A percentile compares a stretch with the other conserved stretches of the same genome.
phyloP scores from a whole-genome alignment of 106 monocot species.

The Dioscorea dumetorum region DNA sequence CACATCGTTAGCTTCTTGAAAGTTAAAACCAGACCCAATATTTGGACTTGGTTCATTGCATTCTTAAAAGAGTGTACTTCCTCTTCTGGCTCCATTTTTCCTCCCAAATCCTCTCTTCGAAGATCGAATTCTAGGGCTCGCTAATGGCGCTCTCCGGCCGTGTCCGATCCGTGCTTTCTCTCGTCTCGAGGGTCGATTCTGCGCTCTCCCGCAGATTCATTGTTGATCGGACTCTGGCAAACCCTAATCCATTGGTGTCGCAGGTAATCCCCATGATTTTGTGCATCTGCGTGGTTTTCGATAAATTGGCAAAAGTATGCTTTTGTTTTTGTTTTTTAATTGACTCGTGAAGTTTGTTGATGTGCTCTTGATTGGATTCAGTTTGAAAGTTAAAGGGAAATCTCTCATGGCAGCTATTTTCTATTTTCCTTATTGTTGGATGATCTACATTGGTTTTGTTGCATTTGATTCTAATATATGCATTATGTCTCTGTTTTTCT shows the following conservation, averaged over 20 bases:
- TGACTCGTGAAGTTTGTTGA: not conserved
- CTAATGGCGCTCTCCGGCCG: conserved; percentile 28
- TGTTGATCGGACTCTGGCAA: conserved; percentile 2
- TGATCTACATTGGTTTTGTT: not conserved
- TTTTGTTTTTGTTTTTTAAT: not conserved
- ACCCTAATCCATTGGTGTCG: conserved; percentile 4
- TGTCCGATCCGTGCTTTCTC: conserved; percentile 30
- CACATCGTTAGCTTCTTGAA: not conserved
- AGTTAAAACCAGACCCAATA: not conserved
- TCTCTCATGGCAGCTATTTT: too few relatives aligned
- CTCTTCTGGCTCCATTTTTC: not conserved
- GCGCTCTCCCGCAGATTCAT: not conserved
- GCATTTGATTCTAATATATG: too few relatives aligned
- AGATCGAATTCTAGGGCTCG: not conserved
- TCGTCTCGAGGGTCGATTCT: conserved; percentile 18
- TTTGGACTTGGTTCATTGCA: not conserved
- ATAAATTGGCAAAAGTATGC: not conserved
- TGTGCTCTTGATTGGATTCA: too few relatives aligned
- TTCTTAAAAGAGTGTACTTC: not conserved
- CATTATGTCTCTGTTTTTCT: not conserved
- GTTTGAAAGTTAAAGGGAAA: too few relatives aligned
- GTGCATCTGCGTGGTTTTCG: too few relatives aligned
- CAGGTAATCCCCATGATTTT: conserved; percentile 1
- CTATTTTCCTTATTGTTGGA: not conserved
- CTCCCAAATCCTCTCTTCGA: not conserved